Conservation (phyloP, 2,329 filamentous ascomycete species). For the Sclerotinia trifoliorum region DNA sequence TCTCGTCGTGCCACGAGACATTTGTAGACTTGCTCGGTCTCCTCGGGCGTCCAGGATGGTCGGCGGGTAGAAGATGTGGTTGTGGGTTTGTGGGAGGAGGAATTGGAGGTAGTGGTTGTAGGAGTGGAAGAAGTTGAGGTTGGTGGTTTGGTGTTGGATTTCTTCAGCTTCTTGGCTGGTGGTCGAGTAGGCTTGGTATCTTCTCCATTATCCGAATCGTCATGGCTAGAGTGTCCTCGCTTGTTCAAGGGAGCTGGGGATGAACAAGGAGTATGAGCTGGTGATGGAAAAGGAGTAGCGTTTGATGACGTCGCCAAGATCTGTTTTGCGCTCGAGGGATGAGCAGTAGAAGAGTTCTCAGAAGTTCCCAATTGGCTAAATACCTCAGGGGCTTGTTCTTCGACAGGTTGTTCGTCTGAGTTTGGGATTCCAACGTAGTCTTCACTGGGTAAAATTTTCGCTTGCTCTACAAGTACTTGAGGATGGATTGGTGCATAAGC, state of each 20-base stretch:
- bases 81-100: not conserved
- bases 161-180: not conserved
- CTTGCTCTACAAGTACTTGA: not conserved
- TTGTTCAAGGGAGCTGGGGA: not conserved
- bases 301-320: not conserved
- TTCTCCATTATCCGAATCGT: not conserved
- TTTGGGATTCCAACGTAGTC: not conserved
- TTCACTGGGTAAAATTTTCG: not conserved
- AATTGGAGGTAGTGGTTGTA: not conserved
- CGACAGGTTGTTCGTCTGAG: not conserved
- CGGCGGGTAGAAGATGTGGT: not conserved
- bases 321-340: not conserved
- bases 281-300: not conserved
- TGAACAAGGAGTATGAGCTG: not conserved
- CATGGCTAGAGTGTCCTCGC: not conserved
- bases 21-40: not conserved
- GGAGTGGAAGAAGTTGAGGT: not conserved
- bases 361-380: not conserved
- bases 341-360: not conserved
- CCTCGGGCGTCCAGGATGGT: not conserved
- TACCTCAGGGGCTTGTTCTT: not conserved
- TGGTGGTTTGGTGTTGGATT: not conserved
- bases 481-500: not conserved
- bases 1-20: not conserved
- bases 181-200: not conserved